Evolutionary conservation across 2,329 filamentous ascomycete species (phyloP), one percentile per base, ranked within the genome.

Genomic region (Juglanconis sp.): DNA sequence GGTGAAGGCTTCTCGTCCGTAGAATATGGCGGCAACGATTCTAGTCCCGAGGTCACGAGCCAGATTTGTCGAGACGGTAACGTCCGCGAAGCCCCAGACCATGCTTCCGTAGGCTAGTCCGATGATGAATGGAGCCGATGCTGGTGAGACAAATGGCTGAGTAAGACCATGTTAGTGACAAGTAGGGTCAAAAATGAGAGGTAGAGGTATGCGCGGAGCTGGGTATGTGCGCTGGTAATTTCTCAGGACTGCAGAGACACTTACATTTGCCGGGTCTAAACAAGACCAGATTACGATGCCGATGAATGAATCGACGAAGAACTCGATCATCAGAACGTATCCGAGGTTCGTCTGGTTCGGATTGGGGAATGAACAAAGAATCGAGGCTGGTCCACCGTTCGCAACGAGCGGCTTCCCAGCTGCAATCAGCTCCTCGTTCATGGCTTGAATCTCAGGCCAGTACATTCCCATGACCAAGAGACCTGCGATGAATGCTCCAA

Each of bases 21-120:
- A 83, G 70, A 85, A 85, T 61, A 85, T 85, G 15, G 81, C 81
- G 5, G 81, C 82, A 1, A 86, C 83, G 32, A 86, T 79, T 17
- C 84, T 78, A 1, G 81, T 80, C n/a, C 84, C 84, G 13, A 86
- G 72, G 67, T 87, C 84, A 66, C 83, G 73, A 10, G 84, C 83
- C 36, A 83, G 68, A 69, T 87, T 87, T 13, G 82, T 84, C 44
- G 74, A 77, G 65, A 86, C 80, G 11, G 80, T 82, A 51, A 82
- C 75, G 59, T 75, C 74, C 9, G 81, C 83, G 64, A 85, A 86
- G 3, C 80, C 82, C 81, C 83, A 86, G 47, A 83, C 74, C 74
- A 81, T 81, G 63, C 68, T 72, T 3, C 74, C 81, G 68, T 84
- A 86, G 5, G 76, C 82, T 4, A 85, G 66, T 10, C 84, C 83